Conservation (phyloP, 495 filamentous ascomycete genomes). For the Penicillium subrubescens region DNA sequence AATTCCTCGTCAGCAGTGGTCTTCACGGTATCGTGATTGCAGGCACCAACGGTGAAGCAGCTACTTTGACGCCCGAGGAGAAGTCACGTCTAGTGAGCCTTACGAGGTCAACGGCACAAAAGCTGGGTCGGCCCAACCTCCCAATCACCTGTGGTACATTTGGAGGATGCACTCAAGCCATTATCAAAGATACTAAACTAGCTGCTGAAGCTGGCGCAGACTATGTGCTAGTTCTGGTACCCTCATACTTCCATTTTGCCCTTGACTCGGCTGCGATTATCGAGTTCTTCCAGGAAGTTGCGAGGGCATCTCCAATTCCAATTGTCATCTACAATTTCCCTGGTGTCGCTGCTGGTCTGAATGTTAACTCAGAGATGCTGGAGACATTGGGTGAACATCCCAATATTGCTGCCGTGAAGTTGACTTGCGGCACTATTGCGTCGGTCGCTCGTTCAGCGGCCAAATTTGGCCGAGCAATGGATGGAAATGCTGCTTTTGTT, state of each 20-base stretch:
- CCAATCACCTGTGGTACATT: constrained; percentile 32
- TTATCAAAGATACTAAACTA: constrained; percentile 15
- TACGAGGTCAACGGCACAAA: constrained; percentile 23
- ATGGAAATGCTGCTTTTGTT: constrained; percentile 4
- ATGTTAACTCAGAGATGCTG: constrained; percentile 47
- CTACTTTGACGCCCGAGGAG: constrained; percentile 28
- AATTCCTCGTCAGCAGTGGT: constrained; percentile 35
- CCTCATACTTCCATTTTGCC: constrained; percentile 70
- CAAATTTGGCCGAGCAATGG: constrained; percentile 11
- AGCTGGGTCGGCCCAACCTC: constrained; percentile 23
- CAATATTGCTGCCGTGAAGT: constrained; percentile 15
- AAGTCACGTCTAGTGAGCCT: constrained; percentile 25
- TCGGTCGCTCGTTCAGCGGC: constrained; percentile 12
- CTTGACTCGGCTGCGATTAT: constrained; percentile 54
- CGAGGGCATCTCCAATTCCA: constrained; percentile 70
- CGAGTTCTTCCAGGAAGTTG: constrained; percentile 71
- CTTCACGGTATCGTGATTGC: constrained; percentile 38
- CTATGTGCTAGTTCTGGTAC: constrained; percentile 74
- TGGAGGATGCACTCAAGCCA: constrained; percentile 14
- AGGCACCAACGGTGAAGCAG: constrained; percentile 40
- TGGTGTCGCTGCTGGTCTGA: constrained; percentile 69
- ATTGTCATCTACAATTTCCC: constrained; percentile 87
- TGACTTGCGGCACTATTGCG: constrained; percentile 16
- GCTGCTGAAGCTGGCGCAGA: constrained; percentile 62
- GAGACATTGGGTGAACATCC: constrained; percentile 14